phyloP scores from a whole-genome alignment of 2,329 filamentous ascomycete species.

The Aschersonia sp. region DNA sequence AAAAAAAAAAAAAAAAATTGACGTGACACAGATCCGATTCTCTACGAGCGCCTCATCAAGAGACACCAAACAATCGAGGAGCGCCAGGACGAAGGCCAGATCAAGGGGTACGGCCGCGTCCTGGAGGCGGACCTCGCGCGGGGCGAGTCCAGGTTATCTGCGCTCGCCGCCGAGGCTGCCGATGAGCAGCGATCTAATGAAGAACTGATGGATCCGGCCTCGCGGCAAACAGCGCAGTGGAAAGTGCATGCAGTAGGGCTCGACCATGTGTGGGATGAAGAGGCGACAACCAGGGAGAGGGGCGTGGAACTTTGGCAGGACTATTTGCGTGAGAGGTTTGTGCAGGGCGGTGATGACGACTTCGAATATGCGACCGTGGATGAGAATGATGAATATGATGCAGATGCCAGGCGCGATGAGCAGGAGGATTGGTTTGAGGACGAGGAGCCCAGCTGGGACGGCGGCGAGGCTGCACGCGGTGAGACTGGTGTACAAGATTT shows the following conservation, averaged over 20 bases:
- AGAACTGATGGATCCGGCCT: too few species aligned
- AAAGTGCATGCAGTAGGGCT: not conserved
- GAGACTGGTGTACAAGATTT: conserved; percentile 64
- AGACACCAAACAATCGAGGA: conserved; percentile 61
- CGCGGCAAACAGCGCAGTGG: not conserved
- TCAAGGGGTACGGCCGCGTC: conserved; percentile 64
- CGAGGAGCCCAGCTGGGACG: conserved; percentile 56
- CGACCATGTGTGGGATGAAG: conserved; percentile 14
- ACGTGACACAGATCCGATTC: conserved; percentile 45
- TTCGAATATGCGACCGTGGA: conserved; percentile 67
- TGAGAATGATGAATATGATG: conserved; percentile 56
- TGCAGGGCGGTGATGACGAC: conserved; percentile 59
- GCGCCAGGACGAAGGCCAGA: conserved; percentile 55
- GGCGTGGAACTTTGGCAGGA: conserved; percentile 54
- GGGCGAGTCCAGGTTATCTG: conserved; percentile 60
- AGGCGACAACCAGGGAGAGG: conserved; percentile 37
- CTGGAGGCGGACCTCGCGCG: conserved; percentile 65
- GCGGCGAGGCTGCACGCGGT: conserved; percentile 25
- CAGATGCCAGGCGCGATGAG: conserved; percentile 38
- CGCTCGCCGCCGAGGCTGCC: conserved; percentile 15
- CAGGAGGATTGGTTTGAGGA: conserved; percentile 71
- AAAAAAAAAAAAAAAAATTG: too few species aligned
- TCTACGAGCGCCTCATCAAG: conserved; percentile 70
- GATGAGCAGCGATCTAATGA: not conserved
- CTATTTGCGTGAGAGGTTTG: conserved; percentile 60